These are phyloP conservation scores for Phytophthora pinifolia DNA, from an alignment of 352 stramenopile genomes.

Conservation along the genomic window DNA sequence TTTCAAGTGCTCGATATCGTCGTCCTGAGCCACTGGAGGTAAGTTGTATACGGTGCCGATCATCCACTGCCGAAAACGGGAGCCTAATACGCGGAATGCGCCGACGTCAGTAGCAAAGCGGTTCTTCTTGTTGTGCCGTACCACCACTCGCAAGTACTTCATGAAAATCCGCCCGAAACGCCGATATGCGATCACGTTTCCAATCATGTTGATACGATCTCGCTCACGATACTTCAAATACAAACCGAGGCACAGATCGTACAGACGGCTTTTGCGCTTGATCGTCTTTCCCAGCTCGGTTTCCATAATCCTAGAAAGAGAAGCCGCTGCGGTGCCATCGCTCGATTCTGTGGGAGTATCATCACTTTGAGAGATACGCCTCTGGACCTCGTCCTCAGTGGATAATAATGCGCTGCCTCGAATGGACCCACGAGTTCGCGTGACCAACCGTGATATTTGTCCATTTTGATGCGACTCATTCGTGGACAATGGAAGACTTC, in stretches of 20 bases:
- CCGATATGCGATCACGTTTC: slow-evolving; percentile 57
- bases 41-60: slow-evolving; percentile 37
- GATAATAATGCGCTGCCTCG: background rate
- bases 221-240: slow-evolving; percentile 61
- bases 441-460: slow-evolving; percentile 2
- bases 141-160: slow-evolving; percentile 19
- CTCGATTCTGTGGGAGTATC: slow-evolving; percentile 9
- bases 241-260: slow-evolving; percentile 52
- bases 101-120: slow-evolving; percentile 56
- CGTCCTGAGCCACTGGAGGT: slow-evolving; percentile 8
- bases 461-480: slow-evolving; percentile 11
- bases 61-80: slow-evolving; percentile 50
- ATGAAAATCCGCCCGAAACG: slow-evolving; percentile 43
- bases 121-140: slow-evolving; percentile 41
- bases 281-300: slow-evolving; percentile 52
- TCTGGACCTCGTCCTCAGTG: slow-evolving; percentile 1
- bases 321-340: slow-evolving; percentile 8
- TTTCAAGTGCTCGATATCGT: slow-evolving; percentile 7
- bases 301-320: slow-evolving; percentile 62
- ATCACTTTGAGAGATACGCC: background rate
- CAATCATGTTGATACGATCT: slow-evolving; percentile 51
- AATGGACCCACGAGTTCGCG: slow-evolving; percentile 6
- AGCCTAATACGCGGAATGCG: slow-evolving; percentile 38
- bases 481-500: slow-evolving; percentile 10
- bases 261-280: slow-evolving; percentile 60